Evolutionary conservation across 2,329 filamentous ascomycete genomes (phyloP).

Genomic region (Fusarium sp.): DNA sequence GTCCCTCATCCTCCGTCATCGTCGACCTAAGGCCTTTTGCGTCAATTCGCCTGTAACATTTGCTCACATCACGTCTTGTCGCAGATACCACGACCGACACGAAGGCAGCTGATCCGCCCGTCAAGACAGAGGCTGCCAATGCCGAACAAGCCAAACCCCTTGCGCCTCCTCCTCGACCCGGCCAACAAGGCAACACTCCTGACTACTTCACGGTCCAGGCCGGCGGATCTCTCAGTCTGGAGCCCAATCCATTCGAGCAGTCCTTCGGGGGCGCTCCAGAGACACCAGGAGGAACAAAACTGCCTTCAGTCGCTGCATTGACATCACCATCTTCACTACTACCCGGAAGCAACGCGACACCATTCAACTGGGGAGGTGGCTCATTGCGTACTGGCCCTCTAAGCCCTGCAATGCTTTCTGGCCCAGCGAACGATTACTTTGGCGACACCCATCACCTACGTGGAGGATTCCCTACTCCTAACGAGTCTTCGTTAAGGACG

Average conservation of each 20-base stretch:
- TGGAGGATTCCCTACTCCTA: conserved; percentile 91
- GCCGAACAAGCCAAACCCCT: conserved; percentile 73
- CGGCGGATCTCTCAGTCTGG: conserved; percentile 73
- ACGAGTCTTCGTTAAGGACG: conserved; percentile 93
- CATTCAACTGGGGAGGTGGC: conserved; percentile 83
- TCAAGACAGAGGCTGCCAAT: conserved; percentile 66
- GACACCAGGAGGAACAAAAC: conserved; percentile 83
- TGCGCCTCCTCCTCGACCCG: conserved; percentile 76
- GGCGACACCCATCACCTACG: conserved; percentile 81
- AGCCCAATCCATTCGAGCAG: conserved; percentile 97
- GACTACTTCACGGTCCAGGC: conserved; percentile 76
- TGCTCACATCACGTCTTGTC: conserved; percentile 41
- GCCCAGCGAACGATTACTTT: conserved; percentile 88
- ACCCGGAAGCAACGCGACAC: conserved; percentile 77
- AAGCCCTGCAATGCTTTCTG: conserved; percentile 97
- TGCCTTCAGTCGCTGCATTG: conserved; percentile 90
- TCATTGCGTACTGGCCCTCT: conserved; percentile 92
- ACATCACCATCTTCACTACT: conserved; percentile 89
- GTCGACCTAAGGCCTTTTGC: conserved; percentile 24
- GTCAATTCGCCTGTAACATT: conserved; percentile 28
- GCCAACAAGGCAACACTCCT: conserved; percentile 65
- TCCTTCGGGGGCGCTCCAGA: conserved; percentile 83
- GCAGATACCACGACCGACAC: conserved; percentile 60
- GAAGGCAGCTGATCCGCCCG: conserved; percentile 58
- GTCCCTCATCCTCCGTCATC: conserved; percentile 31